These are phyloP conservation scores for Aspergillus cristatus DNA, from an alignment of 495 filamentous ascomycete species.

Conservation along the genomic window DNA sequence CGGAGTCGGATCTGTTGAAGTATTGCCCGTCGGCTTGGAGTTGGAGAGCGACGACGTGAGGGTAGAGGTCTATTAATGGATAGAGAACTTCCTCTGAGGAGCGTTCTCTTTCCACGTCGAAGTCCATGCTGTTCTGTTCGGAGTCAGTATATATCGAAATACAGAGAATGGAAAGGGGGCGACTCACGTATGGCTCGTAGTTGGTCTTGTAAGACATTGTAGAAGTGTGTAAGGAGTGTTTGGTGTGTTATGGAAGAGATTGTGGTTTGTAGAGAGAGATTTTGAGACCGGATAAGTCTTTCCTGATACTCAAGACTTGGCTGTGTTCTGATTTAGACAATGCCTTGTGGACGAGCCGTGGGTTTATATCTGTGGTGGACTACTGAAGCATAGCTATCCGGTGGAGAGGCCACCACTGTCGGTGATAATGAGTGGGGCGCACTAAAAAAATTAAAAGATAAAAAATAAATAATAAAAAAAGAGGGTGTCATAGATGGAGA, in stretches of 20 bases:
- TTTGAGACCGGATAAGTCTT: background rate
- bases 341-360: too few relatives aligned
- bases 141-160: too few relatives aligned
- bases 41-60: slow-evolving; percentile 32
- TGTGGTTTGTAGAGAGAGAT: background rate
- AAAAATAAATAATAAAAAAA: background rate
- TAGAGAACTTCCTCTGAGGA: slow-evolving; percentile 28
- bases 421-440: too few relatives aligned
- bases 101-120: slow-evolving; percentile 21
- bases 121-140: slow-evolving; percentile 5
- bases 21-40: slow-evolving; percentile 20
- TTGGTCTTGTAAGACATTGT: slow-evolving; percentile 37
- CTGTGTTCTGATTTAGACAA: too few relatives aligned
- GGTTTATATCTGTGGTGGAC: background rate
- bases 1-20: slow-evolving; percentile 26
- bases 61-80: slow-evolving; percentile 30
- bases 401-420: too few relatives aligned
- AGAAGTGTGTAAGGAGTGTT: slow-evolving; percentile 1
- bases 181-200: slow-evolving; percentile 35
- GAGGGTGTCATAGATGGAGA: background rate
- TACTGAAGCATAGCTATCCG: background rate
- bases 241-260: slow-evolving; percentile 1
- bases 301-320: too few relatives aligned
- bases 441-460: background rate
- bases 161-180: background rate